Evolutionary conservation across 495 filamentous ascomycete genomes (phyloP), one percentile per base, ranked within the genome.

Genomic region (Recurvomyces mirabilis): DNA sequence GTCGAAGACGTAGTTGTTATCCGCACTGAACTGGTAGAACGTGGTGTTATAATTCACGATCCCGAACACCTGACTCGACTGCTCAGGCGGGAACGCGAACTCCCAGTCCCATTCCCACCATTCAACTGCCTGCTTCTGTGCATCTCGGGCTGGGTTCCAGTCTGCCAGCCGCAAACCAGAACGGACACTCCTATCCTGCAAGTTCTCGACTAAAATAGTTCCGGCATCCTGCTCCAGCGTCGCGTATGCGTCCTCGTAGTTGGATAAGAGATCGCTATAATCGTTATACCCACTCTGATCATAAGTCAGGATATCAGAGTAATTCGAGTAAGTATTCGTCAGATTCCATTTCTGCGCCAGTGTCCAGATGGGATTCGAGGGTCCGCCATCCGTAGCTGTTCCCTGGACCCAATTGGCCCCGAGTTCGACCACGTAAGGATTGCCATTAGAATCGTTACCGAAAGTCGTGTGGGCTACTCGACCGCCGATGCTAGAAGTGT

Each of bases 351-450:
- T 77, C 60, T 83, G 68, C 6, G 75, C 75, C 54, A 85, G 59
- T 23, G 66, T 70, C 79, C 79, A 84, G 40, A 85, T 73, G 0
- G 82, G 82, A 43, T 87, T 87, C 46, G 79, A 69, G 4, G 72
- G 71, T 1, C 75, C 75, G 24, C 64, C 67, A 19, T 59, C 49
- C 4, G 65, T 69, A 1, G 73, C 79, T 5, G 82, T 61, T 0
- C 82, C 81, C 65, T 87, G 81, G 1, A 37, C 14, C 18, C n/a
- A 18, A 19, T 36, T 36, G 6, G 33, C 33, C 4, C 58, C 58
- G n/a, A 54, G 41, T 26, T 60, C 58, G 21, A 60, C 41, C 11
- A 60, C 66, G 59, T 77, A 81, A 3, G 75, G 71, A 0, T 71
- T 66, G 0, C 74, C 73, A 36, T 65, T 58, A 4, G 60, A 45